Base-by-base conservation (phyloP, 345 rosid genomes). In the Salix koriyanagi region DNA sequence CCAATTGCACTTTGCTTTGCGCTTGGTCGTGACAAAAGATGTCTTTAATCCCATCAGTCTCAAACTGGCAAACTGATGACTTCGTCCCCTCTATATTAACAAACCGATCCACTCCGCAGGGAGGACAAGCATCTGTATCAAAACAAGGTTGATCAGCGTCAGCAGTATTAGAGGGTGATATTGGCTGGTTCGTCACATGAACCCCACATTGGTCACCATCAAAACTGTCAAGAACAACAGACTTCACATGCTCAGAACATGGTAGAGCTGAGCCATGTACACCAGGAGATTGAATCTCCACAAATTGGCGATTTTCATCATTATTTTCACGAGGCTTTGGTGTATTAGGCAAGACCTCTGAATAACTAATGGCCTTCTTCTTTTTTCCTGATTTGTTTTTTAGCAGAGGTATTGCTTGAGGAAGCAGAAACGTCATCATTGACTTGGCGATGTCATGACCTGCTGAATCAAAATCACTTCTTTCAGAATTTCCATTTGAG, bases 381-480 rank as follows among this genome's bases (percentile, higher is more conserved):
- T 85, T 89, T 84, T 86, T 86, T 76, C 78, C 81, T 76, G 90
- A 83, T 64, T 73, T 42, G 74, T 81, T 75, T 79, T 85, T 87
- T 71, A 95, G 94, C 48, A 93, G 85, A 78, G 98, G 98, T 75
- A 95, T 75, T 67, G 96, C 98, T 89, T 87, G 97, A 73, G 99
- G 99, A 84, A 93, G 92, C 77, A 91, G 88, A 80, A 96, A 68
- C 23, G 91, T 84, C 91, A 93, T 89, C 99, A 96, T 96, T 77
- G 91, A 83, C 74, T 83, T 83, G 71, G 90, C 82, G 76, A 85
- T 80, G 66, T 84, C 98, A 76, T 87, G 88, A 79, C 86, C 89
- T 66, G 85, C 85, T 71, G 88, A 87, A 81, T 89, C 90, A 71
- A 77, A 80, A 44, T 87, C 90, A 77, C 82, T 82, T 75, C 83